These are phyloP conservation scores for Camellia sinensis DNA, from an alignment of 148 eudicot genomes.

Conservation along the genomic window DNA sequence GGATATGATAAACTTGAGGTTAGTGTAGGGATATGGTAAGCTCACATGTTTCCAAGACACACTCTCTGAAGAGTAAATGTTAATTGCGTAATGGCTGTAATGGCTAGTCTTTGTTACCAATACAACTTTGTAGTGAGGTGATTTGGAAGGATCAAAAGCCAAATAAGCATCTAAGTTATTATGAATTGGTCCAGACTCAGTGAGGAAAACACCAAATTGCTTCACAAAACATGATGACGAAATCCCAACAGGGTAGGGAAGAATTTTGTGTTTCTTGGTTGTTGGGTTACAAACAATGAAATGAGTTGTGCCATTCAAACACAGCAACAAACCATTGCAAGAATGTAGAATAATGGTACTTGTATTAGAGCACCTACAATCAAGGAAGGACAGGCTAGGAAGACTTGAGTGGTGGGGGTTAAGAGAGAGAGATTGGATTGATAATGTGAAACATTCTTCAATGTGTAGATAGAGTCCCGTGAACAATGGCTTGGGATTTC, in stretches of 20 bases:
- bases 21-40: too few species aligned
- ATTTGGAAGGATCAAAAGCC: background rate
- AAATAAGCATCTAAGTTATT: background rate
- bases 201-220: background rate
- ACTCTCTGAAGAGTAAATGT: background rate
- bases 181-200: too few species aligned
- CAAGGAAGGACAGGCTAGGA: background rate
- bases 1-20: too few species aligned
- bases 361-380: background rate
- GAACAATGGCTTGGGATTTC: background rate
- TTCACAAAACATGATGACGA: background rate
- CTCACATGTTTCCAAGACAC: background rate
- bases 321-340: background rate
- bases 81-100: background rate
- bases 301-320: background rate
- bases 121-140: background rate
- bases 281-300: background rate
- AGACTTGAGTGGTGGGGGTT: too few species aligned
- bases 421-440: background rate
- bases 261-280: background rate
- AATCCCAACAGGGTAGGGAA: background rate
- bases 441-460: background rate
- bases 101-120: background rate
- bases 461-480: background rate
- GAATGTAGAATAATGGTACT: background rate